Conservation (phyloP, 2,329 filamentous ascomycete species). For the Zymoseptoria crescenta region DNA sequence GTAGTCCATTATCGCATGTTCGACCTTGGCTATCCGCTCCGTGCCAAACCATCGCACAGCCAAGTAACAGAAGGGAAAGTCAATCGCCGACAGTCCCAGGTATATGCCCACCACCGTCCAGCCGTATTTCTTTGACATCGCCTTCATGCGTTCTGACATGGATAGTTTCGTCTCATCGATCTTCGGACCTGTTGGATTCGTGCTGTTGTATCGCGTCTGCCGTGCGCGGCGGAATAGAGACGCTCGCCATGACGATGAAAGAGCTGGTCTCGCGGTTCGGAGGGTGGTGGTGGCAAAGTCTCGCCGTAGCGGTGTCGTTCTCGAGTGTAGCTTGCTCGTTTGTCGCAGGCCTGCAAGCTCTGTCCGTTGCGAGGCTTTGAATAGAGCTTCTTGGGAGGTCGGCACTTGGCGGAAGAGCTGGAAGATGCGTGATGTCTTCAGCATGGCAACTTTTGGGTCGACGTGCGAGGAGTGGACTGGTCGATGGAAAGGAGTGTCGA, state of each 20-base stretch:
- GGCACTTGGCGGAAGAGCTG: slow-evolving; percentile 10
- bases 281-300: slow-evolving; percentile 6
- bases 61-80: slow-evolving; percentile 93
- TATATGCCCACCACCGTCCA: slow-evolving; percentile 94
- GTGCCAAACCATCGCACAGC: slow-evolving; percentile 75
- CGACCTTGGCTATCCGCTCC: slow-evolving; percentile 70
- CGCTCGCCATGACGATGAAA: slow-evolving; percentile 13
- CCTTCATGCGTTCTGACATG: slow-evolving; percentile 62
- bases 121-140: slow-evolving; percentile 84
- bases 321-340: background rate
- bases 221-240: slow-evolving; percentile 14
- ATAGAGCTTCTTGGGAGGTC: slow-evolving; percentile 4
- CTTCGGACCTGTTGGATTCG: slow-evolving; percentile 15
- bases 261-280: slow-evolving; percentile 1
- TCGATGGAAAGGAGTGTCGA: background rate
- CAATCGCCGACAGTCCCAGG: slow-evolving; percentile 68
- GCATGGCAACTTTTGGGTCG: slow-evolving; percentile 9
- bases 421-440: slow-evolving; percentile 10
- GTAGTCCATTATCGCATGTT: slow-evolving; percentile 58
- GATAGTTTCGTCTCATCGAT: slow-evolving; percentile 20
- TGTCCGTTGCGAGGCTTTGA: slow-evolving; percentile 5
- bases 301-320: slow-evolving; percentile 5
- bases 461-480: background rate
- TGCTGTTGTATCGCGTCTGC: slow-evolving; percentile 31
- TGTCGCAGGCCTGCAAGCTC: slow-evolving; percentile 4